Evolutionary conservation across 371 early-diverging fungal species (phyloP).

Genomic region (Syncephalis plumigaleata): DNA sequence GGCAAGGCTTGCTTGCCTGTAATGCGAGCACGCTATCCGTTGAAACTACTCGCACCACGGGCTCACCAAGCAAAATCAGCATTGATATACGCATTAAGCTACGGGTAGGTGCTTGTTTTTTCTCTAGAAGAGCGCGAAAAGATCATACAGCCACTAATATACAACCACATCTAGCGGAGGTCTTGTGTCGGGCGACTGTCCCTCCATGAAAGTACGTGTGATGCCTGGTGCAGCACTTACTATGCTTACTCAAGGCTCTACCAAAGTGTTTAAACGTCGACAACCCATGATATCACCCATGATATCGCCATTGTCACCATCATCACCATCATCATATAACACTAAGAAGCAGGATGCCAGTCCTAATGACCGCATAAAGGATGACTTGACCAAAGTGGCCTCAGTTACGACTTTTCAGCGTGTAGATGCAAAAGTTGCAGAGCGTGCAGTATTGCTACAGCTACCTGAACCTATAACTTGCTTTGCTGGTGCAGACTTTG

Average conservation of each 20-base stretch:
- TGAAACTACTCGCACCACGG: background rate
- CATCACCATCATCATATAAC: no score
- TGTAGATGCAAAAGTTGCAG: no score
- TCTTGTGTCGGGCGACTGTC: conserved; percentile 46
- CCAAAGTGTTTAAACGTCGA: conserved; percentile 43
- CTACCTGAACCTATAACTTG: conserved; percentile 67
- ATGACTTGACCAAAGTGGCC: no score
- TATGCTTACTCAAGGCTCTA: conserved; percentile 58
- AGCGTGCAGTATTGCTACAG: conserved; percentile 14
- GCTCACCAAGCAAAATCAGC: background rate
- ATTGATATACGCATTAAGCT: conserved; percentile 3
- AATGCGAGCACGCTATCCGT: background rate
- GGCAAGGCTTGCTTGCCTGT: no score
- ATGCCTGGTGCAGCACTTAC: conserved; percentile 27
- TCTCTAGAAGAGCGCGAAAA: no score
- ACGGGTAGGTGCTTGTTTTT: background rate
- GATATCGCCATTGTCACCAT: no score
- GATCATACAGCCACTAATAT: background rate
- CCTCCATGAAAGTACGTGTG: conserved; percentile 25
- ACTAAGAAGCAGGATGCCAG: no score
- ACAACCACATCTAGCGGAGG: conserved; percentile 46
- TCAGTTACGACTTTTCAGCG: no score
- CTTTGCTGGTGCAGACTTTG: conserved; percentile 37
- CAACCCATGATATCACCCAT: conserved; percentile 4
- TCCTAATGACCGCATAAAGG: no score